Evolutionary conservation across 2,329 filamentous ascomycete genomes (phyloP).

Genomic region (Neocatenulostroma microsporum): DNA sequence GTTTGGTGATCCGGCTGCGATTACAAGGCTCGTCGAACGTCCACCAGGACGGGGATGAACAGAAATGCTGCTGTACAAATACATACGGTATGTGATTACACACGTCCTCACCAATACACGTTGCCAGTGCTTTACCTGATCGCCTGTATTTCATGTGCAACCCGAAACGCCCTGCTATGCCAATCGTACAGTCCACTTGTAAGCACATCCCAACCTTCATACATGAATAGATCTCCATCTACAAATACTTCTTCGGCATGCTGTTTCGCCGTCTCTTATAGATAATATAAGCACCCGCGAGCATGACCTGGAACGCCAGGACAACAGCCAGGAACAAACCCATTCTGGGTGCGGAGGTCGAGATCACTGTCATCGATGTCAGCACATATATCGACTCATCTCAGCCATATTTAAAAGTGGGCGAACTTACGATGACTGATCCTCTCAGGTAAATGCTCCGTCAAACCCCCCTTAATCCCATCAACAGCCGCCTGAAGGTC

Average conservation of each 20-base stretch:
- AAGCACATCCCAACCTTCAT: slow-evolving; percentile 1
- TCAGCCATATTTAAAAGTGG: slow-evolving; percentile 4
- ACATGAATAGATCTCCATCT: slow-evolving; percentile 14
- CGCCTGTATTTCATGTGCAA: too few relatives aligned
- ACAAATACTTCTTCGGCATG: slow-evolving; percentile 89
- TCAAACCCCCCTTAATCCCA: slow-evolving; percentile 41
- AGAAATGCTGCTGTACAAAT: too few relatives aligned
- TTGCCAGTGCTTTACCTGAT: too few relatives aligned
- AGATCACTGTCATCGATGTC: slow-evolving; percentile 37
- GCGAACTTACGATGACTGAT: slow-evolving; percentile 43
- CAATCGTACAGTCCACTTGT: background rate
- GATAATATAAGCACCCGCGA: slow-evolving; percentile 60
- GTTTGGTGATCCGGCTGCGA: too few relatives aligned
- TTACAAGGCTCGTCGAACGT: too few relatives aligned
- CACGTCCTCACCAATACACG: too few relatives aligned
- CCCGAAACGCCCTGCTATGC: slow-evolving; percentile 10
- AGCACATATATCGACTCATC: slow-evolving; percentile 4
- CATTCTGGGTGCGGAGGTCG: slow-evolving; percentile 49
- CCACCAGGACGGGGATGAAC: too few relatives aligned
- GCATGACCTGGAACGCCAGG: slow-evolving; percentile 63
- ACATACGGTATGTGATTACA: too few relatives aligned
- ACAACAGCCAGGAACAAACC: slow-evolving; percentile 61
- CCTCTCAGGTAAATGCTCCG: slow-evolving; percentile 43
- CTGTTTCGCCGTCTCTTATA: slow-evolving; percentile 73
- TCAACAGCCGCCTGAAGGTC: slow-evolving; percentile 47